phyloP scores from a whole-genome alignment of 177 flowering plant genomes.

The Vitis hybrid region DNA sequence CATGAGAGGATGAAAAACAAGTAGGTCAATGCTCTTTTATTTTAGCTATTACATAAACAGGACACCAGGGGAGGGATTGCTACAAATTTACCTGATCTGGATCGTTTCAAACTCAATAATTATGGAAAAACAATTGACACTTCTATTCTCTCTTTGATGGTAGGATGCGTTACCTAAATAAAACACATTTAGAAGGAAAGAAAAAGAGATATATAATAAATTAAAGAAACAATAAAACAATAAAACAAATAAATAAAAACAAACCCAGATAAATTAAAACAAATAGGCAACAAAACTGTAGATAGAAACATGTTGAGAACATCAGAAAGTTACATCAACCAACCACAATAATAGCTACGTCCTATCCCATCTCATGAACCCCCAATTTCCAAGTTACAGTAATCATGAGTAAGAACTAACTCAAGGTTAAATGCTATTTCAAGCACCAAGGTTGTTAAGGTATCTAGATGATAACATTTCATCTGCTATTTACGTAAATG shows the following conservation, averaged over 20 bases:
- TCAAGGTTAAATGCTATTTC: neutral
- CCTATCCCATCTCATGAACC: neutral
- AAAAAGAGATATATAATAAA: neutral
- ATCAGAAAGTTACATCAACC: neutral
- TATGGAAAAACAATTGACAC: conserved; percentile 30
- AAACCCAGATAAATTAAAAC: too few species aligned
- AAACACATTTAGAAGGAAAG: neutral
- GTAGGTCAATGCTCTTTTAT: too few species aligned
- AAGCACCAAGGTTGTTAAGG: neutral
- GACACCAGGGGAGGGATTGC: neutral
- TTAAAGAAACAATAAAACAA: too few species aligned
- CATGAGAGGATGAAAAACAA: too few species aligned
- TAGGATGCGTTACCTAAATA: conserved; percentile 26
- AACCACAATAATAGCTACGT: neutral
- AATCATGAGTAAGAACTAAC: neutral
- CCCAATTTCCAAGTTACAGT: neutral
- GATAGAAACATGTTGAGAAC: neutral
- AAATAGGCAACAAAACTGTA: neutral
- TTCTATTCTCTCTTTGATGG: conserved; percentile 12
- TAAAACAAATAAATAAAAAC: too few species aligned
- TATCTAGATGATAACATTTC: neutral
- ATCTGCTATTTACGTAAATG: neutral
- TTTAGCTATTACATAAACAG: neutral
- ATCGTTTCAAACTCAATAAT: conserved; percentile 29
- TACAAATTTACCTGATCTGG: conserved; percentile 49